These are phyloP conservation scores for Hirsutella minnesotensis DNA, from an alignment of 2,329 filamentous ascomycete species.

Conservation along the genomic window DNA sequence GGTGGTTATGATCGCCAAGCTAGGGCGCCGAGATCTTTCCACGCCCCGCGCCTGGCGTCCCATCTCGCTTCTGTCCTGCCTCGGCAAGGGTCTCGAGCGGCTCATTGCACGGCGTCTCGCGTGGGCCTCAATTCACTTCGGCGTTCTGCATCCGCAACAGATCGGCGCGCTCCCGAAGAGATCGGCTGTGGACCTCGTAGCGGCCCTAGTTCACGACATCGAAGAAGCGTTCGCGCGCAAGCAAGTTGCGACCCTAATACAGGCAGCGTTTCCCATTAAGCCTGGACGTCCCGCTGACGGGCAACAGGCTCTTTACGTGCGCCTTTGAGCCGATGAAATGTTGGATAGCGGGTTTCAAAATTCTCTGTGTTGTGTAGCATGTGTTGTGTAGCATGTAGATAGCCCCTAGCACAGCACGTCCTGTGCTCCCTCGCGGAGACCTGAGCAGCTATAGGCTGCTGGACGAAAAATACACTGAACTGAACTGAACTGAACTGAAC, in stretches of 20 bases:
- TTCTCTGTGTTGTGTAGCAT: too few relatives aligned
- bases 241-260: conserved; percentile 5
- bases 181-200: conserved; percentile 8
- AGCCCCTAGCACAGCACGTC: too few relatives aligned
- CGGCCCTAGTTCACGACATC: conserved; percentile 9
- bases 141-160: conserved; percentile 9
- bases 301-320: too few relatives aligned
- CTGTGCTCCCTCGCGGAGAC: too few relatives aligned
- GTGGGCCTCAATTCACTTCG: conserved; percentile 8
- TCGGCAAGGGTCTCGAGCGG: conserved; percentile 15
- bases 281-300: too few relatives aligned
- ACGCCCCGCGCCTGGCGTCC: conserved; percentile 10
- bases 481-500: too few relatives aligned
- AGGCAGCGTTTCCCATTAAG: too few relatives aligned
- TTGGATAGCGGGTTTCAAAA: too few relatives aligned
- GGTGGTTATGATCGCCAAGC: conserved; percentile 14
- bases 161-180: conserved; percentile 12
- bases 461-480: too few relatives aligned
- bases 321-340: too few relatives aligned
- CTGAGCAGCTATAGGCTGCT: too few relatives aligned
- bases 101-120: conserved; percentile 11
- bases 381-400: too few relatives aligned
- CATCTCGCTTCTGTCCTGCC: conserved; percentile 14
- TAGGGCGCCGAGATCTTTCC: conserved; percentile 9
- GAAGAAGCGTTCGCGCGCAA: conserved; percentile 7